A percentile compares a stretch with the other conserved stretches of the same genome.
These are phyloP conservation scores for Monascus purpureus DNA, from an alignment of 495 filamentous ascomycete species.

Conservation along the genomic window DNA sequence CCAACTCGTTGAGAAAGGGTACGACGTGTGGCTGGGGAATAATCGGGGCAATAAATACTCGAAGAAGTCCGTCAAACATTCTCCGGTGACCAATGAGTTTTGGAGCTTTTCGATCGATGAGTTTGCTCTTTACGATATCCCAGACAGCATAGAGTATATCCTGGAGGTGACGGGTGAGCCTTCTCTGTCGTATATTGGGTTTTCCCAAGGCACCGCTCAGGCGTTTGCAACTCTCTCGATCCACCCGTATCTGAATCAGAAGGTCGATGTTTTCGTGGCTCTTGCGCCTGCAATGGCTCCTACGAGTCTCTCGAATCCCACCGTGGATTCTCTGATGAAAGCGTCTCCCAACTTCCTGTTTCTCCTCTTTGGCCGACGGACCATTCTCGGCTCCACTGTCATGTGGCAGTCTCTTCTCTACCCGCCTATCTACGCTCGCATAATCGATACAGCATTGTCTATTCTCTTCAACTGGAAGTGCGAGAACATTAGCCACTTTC, in stretches of 20 bases:
- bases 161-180: slow-evolving; percentile 66
- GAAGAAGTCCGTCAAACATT: slow-evolving; percentile 68
- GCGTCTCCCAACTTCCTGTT: slow-evolving; percentile 87
- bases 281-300: slow-evolving; percentile 94
- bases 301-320: slow-evolving; percentile 70
- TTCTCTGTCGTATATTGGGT: slow-evolving; percentile 91
- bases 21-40: slow-evolving; percentile 97
- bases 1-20: slow-evolving; percentile 76
- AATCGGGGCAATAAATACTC: slow-evolving; percentile 98
- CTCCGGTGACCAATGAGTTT: slow-evolving; percentile 63
- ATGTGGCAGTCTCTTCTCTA: slow-evolving; percentile 98
- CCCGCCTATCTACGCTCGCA: slow-evolving; percentile 79
- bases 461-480: slow-evolving; percentile 86
- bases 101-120: slow-evolving; percentile 98
- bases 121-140: slow-evolving; percentile 96
- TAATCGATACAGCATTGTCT: slow-evolving; percentile 68
- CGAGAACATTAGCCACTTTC: slow-evolving; percentile 69
- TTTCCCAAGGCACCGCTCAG: slow-evolving; percentile 93
- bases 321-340: slow-evolving; percentile 87
- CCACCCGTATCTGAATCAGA: slow-evolving; percentile 81
- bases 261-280: slow-evolving; percentile 95
- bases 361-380: slow-evolving; percentile 87
- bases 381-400: slow-evolving; percentile 80
- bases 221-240: slow-evolving; percentile 92
- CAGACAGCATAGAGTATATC: slow-evolving; percentile 85